Evolutionary conservation across 2,329 filamentous ascomycete species (phyloP), one percentile per base, ranked within the genome.

Genomic region (Metarhizium sp.): DNA sequence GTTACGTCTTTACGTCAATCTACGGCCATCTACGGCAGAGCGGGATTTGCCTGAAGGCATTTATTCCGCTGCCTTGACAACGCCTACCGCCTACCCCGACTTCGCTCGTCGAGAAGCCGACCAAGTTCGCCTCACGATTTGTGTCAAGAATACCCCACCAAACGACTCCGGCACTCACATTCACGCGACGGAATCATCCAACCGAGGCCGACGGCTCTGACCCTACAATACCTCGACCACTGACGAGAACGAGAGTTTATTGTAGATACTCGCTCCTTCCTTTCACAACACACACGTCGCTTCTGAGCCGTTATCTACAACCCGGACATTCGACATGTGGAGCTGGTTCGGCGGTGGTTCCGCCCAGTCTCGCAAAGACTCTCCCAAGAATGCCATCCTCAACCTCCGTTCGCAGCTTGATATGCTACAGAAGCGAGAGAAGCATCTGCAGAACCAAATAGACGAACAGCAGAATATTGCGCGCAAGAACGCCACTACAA

Each of bases 371-470:
- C 86, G 86, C 76, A 96, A 95, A 77, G 90, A 96, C 75, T 87
- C 85, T 58, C 90, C 94, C 56, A 99, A 99, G 81, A 94, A 96
- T 78, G 94, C 94, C 63, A 99, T 99, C 66, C 79, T 99, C 56
- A 83, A 82, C 58, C 77, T 99, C 67, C 85, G 94, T 64, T 82
- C 87, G 67, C 92, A 96, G 76, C 80, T 97, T 48, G 92, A 96
- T 65, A 97, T 97, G 92, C 80, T 99, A 68, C 90, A 95, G 75
- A 99, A 99, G 81, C 82, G 92, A 58, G 92, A 97, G 78, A 88
- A 84, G 71, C 90, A 97, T 69, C 75, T 97, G 59, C 87, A 94
- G 72, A 88, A 81, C 60, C 91, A 95, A 77, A 96, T 97, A 77
- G 86, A 90, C 30, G 91, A 97, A 71, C 92, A 97, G 71, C 90